These are phyloP conservation scores for Coniophora puteana DNA, from an alignment of 1,284 basidiomycete genomes.

Conservation along the genomic window DNA sequence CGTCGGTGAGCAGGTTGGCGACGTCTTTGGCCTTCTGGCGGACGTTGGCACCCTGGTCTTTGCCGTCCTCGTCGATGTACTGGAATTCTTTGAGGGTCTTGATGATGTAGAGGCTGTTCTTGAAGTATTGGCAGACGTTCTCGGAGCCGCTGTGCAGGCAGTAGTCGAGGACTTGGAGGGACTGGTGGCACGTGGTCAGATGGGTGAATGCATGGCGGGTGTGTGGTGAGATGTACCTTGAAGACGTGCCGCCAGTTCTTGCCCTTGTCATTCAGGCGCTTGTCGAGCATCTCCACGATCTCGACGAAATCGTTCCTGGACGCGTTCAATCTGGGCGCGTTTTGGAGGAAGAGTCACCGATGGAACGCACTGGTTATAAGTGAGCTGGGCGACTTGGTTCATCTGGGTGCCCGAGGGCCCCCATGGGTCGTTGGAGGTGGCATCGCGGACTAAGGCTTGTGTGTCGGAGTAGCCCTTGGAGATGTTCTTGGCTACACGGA, in stretches of 20 bases:
- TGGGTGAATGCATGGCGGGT: constrained; percentile 15
- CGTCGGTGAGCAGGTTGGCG: constrained; percentile 87
- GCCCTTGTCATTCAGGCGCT: constrained; percentile 92
- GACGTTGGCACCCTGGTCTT: constrained; percentile 96
- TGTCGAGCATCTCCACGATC: constrained; percentile 99
- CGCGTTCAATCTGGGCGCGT: neutral
- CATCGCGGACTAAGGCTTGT: constrained; percentile 90
- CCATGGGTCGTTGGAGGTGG: constrained; percentile 98
- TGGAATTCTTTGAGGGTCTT: constrained; percentile 98
- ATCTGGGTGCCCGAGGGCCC: constrained; percentile 96
- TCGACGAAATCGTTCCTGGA: constrained; percentile 93
- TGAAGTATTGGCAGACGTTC: constrained; percentile 96
- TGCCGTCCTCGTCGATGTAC: constrained; percentile 88
- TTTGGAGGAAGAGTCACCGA: too few species aligned
- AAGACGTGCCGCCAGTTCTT: constrained; percentile 79
- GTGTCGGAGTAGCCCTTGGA: constrained; percentile 89
- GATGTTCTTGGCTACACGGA: constrained; percentile 86
- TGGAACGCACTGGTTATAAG: constrained; percentile 84
- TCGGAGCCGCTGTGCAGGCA: constrained; percentile 92
- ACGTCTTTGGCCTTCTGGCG: constrained; percentile 98
- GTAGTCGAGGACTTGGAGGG: constrained; percentile 91
- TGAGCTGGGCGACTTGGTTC: constrained; percentile 96
- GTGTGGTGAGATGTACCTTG: constrained; percentile 81
- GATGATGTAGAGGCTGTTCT: constrained; percentile 94
- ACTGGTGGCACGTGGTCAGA: constrained; percentile 38